Evolutionary conservation across 2,329 filamentous ascomycete genomes (phyloP), one percentile per base, ranked within the genome.

Genomic region (Neodidymelliopsis sp.): DNA sequence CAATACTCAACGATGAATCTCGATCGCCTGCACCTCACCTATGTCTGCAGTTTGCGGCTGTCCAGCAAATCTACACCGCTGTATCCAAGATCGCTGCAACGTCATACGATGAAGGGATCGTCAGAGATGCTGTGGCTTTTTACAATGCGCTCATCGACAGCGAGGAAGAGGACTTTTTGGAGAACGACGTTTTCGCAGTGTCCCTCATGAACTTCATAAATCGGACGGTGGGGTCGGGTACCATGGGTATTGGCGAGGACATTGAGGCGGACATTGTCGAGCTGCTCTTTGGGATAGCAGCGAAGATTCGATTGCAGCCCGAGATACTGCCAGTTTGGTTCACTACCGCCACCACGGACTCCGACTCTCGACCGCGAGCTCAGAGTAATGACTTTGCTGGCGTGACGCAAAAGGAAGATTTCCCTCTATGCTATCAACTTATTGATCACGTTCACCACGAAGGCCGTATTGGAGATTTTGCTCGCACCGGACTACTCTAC

Each of bases 401-500:
- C 3, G 84, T 88, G 38, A 94, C 90, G 5, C 89, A 95, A 67
- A 81, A 91, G 70, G 89, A 91, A 59, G 93, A 97, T 66, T 99
- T 99, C 59, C 94, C 94, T 0, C 76, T 99, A 1, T 97, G 97
- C 75, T 97, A 97, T 70, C 83, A 97, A 29, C 79, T 99, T 58
- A 90, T 99, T 69, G 92, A 99, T 70, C 96, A 96, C 69, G 95
- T 99, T 42, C 93, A 99, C 67, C 89, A 96, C 59, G 93, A 97
- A 69, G 94, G 94, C 30, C 87, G 93, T 46, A 89, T 95, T 13
- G 94, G 94, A 10, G 94, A 99, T 73, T 99, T 99, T 78, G 93
- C 94, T 2, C 82, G 94, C 48, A 99, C 94, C 0, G 94, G 94
- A 0, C 73, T 99, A 54, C 81, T 99, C 6, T 99, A 99, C 74